Percentiles rank a stretch among this genome's conserved stretches.
phyloP scores from a whole-genome alignment of 2,329 filamentous ascomycete species.

The Aspergillus fumigatiaffinis region DNA sequence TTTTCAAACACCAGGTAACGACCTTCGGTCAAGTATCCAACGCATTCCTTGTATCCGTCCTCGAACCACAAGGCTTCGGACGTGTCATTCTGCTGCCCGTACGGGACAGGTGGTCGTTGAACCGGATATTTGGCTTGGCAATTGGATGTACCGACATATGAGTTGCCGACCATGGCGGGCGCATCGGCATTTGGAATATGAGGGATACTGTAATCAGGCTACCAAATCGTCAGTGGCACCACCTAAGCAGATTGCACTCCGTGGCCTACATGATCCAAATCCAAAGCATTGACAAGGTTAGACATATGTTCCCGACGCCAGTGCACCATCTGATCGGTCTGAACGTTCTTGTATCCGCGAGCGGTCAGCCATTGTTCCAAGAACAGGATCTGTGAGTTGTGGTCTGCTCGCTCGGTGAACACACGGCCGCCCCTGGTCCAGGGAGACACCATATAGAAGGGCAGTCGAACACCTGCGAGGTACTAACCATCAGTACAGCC shows the following conservation, averaged over 20 bases:
- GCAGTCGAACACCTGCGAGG: slow-evolving; percentile 46
- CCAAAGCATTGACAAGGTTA: slow-evolving; percentile 46
- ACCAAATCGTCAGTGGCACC: slow-evolving; percentile 2
- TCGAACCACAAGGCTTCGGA: slow-evolving; percentile 42
- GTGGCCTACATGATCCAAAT: slow-evolving; percentile 36
- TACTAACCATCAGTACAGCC: background rate
- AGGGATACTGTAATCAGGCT: slow-evolving; percentile 49
- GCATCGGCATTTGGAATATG: slow-evolving; percentile 41
- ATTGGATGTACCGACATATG: slow-evolving; percentile 44
- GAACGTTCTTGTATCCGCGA: slow-evolving; percentile 39
- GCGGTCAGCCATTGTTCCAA: slow-evolving; percentile 49
- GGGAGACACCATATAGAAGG: slow-evolving; percentile 54
- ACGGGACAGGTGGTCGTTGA: slow-evolving; percentile 47
- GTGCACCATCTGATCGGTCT: slow-evolving; percentile 41
- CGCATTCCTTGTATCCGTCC: slow-evolving; percentile 51
- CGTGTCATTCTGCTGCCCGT: slow-evolving; percentile 39
- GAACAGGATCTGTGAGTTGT: slow-evolving; percentile 55
- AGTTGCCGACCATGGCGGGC: slow-evolving; percentile 43
- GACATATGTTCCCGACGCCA: slow-evolving; percentile 49
- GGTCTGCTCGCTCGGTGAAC: slow-evolving; percentile 53
- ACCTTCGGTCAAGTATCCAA: slow-evolving; percentile 53
- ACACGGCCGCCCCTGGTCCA: slow-evolving; percentile 55
- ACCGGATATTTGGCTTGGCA: slow-evolving; percentile 41
- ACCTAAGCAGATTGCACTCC: background rate
- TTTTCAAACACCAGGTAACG: slow-evolving; percentile 52